Evolutionary conservation across 169 alveolate genomes (phyloP), one percentile per base, ranked within the genome.

Genomic region (Babesia caballi): DNA sequence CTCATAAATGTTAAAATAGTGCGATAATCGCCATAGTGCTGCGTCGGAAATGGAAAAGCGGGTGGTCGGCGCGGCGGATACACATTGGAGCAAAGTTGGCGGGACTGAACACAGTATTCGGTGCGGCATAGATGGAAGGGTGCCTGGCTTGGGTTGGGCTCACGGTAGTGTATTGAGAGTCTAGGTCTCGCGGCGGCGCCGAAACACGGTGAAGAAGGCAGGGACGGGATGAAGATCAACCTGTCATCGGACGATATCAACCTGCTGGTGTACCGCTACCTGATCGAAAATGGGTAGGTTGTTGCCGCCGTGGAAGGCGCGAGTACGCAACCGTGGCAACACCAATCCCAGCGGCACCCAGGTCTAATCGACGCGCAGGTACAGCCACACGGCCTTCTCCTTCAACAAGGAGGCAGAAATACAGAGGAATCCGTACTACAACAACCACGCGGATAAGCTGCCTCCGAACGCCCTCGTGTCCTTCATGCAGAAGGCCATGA

Each of bases 241-340:
- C 66, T 93, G 66, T 68, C 96, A 23, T 90, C 96, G 27, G 96
- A 93, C 77, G 96, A 93, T 69, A 92, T 93, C 46, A 93, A 93
- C 77, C 77, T 93, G 60, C 63, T 91, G 76, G 86, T 93, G 23
- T 91, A 93, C 75, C 90, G 96, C 23, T 93, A 93, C 63, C 66
- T 93, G 75, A 78, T 93, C 30, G 96, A 93, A 82, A 91, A 91
- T 66, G 96, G 96, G 77, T 92, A 78, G 42, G 70, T 65, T 12
- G 4, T 8, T 19, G 40, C 14, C 36, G 47, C 51, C 3, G 23
- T 19, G 11, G 4, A 57, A 15, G 7, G 11, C 28, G 33, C 15
- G 8, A 12, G 44, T 23, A 4, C 23, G n/a, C 36, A 57, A 14
- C 50, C 36, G 66, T 17, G 25, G 46, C 19, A 33, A 57, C 28